Base-by-base conservation (phyloP, 345 rosid species). In the Leavenworthia alabamica region DNA sequence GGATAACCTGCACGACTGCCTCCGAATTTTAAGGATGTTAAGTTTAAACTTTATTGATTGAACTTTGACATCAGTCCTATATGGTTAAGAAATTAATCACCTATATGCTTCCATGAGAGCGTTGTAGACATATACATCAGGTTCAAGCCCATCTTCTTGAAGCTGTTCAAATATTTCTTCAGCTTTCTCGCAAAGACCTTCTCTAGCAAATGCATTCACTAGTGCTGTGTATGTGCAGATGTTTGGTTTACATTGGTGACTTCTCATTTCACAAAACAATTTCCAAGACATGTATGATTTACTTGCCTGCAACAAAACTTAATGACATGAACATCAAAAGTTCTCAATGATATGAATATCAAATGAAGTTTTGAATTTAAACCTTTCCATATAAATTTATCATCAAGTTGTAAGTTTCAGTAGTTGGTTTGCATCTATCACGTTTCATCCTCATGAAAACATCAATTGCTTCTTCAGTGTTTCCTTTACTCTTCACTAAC, bases 41-140 rank as follows among this genome's bases (percentile, higher is more conserved):
- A 6, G 19, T 20, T 45, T 56, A 40, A 55, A 35, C 26, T 11
- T 40, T 10, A 16, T 19, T 47, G 58, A 48, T 29, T 67, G n/a
- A n/a, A n/a, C 31, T 36, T 48, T 48, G 72, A 27, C 52, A 67
- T 48, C 50, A 46, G 36, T 64, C 13, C 17, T 64, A 12, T 26
- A 6, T 46, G 59, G 41, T 53, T 3, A 17, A 48, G 6, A 63
- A 50, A 43, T 49, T 15, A 66, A 19, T 55, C 42, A 88, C 98
- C 95, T 81, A 81, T 88, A 86, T 44, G 95, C 80, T 71, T 91
- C 98, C 89, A 91, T 84, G 61, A 91, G 92, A 9, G 98, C 98
- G 69, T 88, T 88, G 56, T 91, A 91, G 56, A 78, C 86, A 70
- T 88, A 91, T 7, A 84, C 96, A 68, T 91, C 96, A 19, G 96